Conservation (phyloP, 495 filamentous ascomycete genomes). For the Penicillium pancosmium region DNA sequence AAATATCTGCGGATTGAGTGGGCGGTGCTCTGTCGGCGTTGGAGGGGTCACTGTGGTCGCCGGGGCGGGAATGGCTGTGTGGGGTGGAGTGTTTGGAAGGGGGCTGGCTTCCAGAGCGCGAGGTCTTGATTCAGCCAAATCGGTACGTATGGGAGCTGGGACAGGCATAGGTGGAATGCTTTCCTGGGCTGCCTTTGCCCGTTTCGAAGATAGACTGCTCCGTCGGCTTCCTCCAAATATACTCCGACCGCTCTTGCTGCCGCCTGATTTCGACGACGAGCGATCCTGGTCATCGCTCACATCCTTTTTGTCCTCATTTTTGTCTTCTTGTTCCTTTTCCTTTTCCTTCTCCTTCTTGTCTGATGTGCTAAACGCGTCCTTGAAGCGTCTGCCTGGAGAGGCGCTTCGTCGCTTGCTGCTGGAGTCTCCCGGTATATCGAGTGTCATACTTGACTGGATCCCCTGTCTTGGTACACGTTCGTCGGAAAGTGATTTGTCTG, state of each 20-base stretch:
- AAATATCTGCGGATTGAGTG: slow-evolving; percentile 22
- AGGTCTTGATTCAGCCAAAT: slow-evolving; percentile 34
- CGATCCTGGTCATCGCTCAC: slow-evolving; percentile 48
- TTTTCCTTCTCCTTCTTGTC: slow-evolving; percentile 20
- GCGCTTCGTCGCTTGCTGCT: slow-evolving; percentile 40
- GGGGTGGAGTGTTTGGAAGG: slow-evolving; percentile 47
- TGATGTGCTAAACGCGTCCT: slow-evolving; percentile 46
- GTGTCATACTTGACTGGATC: slow-evolving; percentile 29
- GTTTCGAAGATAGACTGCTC: slow-evolving; percentile 45
- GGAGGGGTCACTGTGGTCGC: slow-evolving; percentile 59
- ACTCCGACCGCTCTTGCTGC: slow-evolving; percentile 32
- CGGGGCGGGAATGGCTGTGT: slow-evolving; percentile 45
- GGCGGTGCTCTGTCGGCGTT: slow-evolving; percentile 46
- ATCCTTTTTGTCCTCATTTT: slow-evolving; percentile 32
- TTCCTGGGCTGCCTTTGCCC: slow-evolving; percentile 34
- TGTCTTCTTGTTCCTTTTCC: background rate
- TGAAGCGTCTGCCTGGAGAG: slow-evolving; percentile 49
- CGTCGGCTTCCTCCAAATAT: slow-evolving; percentile 39
- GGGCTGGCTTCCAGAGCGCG: slow-evolving; percentile 28
- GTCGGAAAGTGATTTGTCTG: slow-evolving; percentile 30
- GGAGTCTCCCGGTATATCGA: slow-evolving; percentile 37
- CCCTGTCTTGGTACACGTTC: slow-evolving; percentile 24
- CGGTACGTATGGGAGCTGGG: slow-evolving; percentile 42
- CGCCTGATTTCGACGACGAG: slow-evolving; percentile 38
- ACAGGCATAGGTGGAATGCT: slow-evolving; percentile 37